A percentile compares a stretch with the other conserved stretches of the same genome.
Conservation (phyloP, 225 moss, liverwort and hornwort species). For the Bryum argenteum region DNA sequence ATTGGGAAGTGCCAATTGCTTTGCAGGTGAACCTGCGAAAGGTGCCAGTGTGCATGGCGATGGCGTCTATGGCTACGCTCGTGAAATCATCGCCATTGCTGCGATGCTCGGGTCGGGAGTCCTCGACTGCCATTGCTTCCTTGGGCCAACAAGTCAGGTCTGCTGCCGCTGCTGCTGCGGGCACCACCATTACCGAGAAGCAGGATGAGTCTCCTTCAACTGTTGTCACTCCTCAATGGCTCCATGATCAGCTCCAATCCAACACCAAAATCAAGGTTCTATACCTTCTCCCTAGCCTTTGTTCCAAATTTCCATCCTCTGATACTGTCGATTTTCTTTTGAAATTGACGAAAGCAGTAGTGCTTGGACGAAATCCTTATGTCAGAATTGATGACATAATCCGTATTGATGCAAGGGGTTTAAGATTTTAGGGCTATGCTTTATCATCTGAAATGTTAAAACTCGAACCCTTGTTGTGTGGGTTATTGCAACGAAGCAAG, state of each 20-base stretch:
- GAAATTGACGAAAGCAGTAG: too few relatives aligned
- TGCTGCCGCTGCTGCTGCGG: conserved; percentile 23
- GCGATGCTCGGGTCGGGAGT: conserved; percentile 39
- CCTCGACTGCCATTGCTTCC: conserved; percentile 33
- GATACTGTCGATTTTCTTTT: too few relatives aligned
- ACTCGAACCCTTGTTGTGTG: too few relatives aligned
- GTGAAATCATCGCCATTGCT: conserved; percentile 34
- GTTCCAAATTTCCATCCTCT: too few relatives aligned
- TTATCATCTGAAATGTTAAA: too few relatives aligned
- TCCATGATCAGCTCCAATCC: conserved; percentile 42
- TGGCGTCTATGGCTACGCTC: conserved; percentile 20
- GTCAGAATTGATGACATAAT: too few relatives aligned
- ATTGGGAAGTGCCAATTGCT: neutral
- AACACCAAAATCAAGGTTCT: conserved; percentile 49
- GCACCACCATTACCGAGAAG: conserved; percentile 15
- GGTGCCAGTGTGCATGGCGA: conserved; percentile 29
- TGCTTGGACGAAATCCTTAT: too few relatives aligned
- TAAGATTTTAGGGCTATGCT: too few relatives aligned
- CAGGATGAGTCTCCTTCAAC: conserved; percentile 26
- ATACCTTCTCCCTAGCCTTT: neutral
- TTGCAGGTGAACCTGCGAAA: conserved; percentile 33
- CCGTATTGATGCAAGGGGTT: too few relatives aligned
- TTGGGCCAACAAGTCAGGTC: conserved; percentile 45
- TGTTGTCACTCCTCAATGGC: conserved; percentile 55
- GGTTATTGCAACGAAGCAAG: too few relatives aligned